Base-by-base conservation (phyloP, 2,329 filamentous ascomycete genomes). In the Metarhizium brunneum region DNA sequence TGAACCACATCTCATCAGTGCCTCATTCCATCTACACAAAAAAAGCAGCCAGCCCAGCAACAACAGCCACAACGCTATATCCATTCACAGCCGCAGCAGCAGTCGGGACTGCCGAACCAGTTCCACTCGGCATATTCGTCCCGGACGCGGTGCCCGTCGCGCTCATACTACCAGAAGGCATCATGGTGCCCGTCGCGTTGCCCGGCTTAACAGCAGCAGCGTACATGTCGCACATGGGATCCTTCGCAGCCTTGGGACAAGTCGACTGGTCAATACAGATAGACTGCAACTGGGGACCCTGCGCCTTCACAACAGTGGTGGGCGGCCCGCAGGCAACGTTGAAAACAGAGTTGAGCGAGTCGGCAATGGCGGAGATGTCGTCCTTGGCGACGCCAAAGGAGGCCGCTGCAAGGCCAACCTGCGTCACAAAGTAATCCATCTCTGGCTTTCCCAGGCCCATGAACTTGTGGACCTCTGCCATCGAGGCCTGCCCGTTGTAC, bases 381-480 rank as follows among this genome's bases (percentile, higher is more conserved):
- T 71, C 72, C 13, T 73, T 61, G n/a, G 77, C 70, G 47, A 85
- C 80, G 45, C 83, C 83, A 60, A 85, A 83, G 1, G 80, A 83
- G 42, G 74, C 69, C 6, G 78, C 81, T 5, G 82, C 73, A 13
- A 82, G 66, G 32, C 73, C 80, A 55, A 85, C 78, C 66, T 85
- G 81, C 47, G 72, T 59, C 64, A 84, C 79, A 71, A 85, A 85
- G 71, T 83, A 85, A 35, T 73, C 75, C 43, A 82, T 66, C 64
- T 85, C 73, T 54, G 69, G 65, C 32, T 69, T 63, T 62, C 76
- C 69, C 49, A 85, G 74, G 56, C 71, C 73, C 83, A 85, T 85
- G 72, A 80, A 83, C 65, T 79, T 79, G 71, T 84, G 81, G 0
- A 79, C 76, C 36, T 59, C 62, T 67, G 78, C 80, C 74, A 77